These are phyloP conservation scores for Dendrocalamus sinicus DNA, from an alignment of 176 grass and related monocot species.

Conservation along the genomic window DNA sequence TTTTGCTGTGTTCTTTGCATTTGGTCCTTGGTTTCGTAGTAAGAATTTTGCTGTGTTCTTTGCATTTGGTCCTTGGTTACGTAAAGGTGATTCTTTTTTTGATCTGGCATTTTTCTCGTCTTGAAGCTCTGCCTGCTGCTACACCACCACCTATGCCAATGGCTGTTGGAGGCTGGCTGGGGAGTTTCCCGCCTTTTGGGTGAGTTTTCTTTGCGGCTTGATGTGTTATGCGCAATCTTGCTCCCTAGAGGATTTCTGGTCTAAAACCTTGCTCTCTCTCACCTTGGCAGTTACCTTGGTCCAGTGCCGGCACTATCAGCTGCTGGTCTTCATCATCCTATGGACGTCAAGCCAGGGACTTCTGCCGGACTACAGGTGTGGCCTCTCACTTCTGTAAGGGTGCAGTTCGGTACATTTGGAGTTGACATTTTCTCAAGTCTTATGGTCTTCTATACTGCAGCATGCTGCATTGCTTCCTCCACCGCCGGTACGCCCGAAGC, in stretches of 20 bases:
- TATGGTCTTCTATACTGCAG: slow-evolving; percentile 53
- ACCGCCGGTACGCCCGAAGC: slow-evolving; percentile 62
- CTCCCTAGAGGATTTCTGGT: slow-evolving; percentile 27
- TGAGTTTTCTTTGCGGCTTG: slow-evolving; percentile 44
- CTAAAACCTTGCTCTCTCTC: slow-evolving; percentile 37
- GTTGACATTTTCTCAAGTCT: slow-evolving; percentile 1
- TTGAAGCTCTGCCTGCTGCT: slow-evolving; percentile 60
- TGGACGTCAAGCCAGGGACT: slow-evolving; percentile 62
- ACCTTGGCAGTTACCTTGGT: slow-evolving; percentile 66
- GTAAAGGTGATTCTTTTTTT: neutral
- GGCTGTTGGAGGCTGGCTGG: slow-evolving; percentile 74
- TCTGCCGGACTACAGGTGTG: slow-evolving; percentile 72
- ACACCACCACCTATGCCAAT: slow-evolving; percentile 68
- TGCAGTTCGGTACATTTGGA: neutral
- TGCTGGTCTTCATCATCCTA: slow-evolving; percentile 67
- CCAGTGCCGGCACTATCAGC: slow-evolving; percentile 75
- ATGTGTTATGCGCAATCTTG: neutral
- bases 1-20: slow-evolving; percentile 30
- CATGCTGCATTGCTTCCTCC: slow-evolving; percentile 53
- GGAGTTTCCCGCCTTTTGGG: slow-evolving; percentile 81
- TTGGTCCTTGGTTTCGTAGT: slow-evolving; percentile 45
- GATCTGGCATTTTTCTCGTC: neutral
- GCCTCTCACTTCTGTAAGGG: neutral
- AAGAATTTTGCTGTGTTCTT: slow-evolving; percentile 27
- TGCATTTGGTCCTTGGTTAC: slow-evolving; percentile 36